Evolutionary conservation across 2,329 filamentous ascomycete genomes (phyloP), one percentile per base, ranked within the genome.

Genomic region (Myriosclerotinia scirpicola): DNA sequence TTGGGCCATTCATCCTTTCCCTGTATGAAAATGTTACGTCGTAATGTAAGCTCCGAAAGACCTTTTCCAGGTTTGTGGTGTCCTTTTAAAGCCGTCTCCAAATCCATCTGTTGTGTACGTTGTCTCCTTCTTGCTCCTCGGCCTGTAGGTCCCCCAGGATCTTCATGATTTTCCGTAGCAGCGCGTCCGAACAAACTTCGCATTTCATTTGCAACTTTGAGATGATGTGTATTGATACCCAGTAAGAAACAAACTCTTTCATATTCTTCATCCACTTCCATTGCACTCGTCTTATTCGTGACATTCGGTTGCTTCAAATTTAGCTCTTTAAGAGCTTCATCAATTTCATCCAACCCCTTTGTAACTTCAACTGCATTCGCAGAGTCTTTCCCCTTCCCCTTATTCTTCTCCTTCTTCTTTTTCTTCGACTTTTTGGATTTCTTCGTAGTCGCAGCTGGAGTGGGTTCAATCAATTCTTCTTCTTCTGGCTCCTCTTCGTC

Each of bases 131-230:
- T 76, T 55, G 77, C 77, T 44, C 80, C 78, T 56, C 84, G 78
- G 40, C 68, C 69, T 62, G 62, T 68, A 53, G 67, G 65, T 22
- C 71, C 73, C 34, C 70, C 73, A 26, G 83, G 82, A 54, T 87
- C 84, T 62, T 85, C 81, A 53, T 79, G 76, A 40, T 79, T 81
- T 71, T 89, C 85, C 14, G 89, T 74, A 30, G 87, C 87, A 36
- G 86, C 69, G 84, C 84, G 70, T 5, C 89, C 89, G 76, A 91
- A 92, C 0, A 92, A 79, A 70, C 84, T 85, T 67, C 87, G 89
- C 92, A 99, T 97, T 80, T 99, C 95, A 74, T 97, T 96, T 46
- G 89, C 83, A 9, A 91, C 91, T 75, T 94, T 93, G 14, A 99
- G 84, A 72, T 93, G 87, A 71, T 90, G 85, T 0, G 88, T 85